phyloP scores from a whole-genome alignment of 2,329 filamentous ascomycete genomes.

The Neonectria punicea region DNA sequence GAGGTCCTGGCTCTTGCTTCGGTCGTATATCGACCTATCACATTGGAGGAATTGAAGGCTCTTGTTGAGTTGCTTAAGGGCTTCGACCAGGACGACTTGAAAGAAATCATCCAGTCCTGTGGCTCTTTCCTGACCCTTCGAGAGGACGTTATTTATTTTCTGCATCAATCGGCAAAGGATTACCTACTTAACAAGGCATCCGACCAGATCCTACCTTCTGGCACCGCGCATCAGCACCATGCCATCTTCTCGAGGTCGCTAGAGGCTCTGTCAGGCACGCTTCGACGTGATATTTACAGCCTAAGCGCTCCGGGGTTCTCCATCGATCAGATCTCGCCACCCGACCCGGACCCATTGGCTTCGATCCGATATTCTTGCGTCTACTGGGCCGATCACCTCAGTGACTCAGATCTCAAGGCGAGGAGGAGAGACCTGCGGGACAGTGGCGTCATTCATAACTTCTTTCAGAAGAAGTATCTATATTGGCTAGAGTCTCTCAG shows the following conservation, averaged over 20 bases:
- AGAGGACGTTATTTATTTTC: constrained; percentile 45
- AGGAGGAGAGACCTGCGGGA: not conserved
- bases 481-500: constrained; percentile 57
- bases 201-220: constrained; percentile 45
- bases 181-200: constrained; percentile 46
- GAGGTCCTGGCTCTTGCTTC: constrained; percentile 24
- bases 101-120: constrained; percentile 35
- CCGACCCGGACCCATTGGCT: constrained; percentile 27
- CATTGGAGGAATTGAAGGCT: constrained; percentile 46
- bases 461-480: constrained; percentile 32
- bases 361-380: constrained; percentile 33
- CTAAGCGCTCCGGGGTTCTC: constrained; percentile 31
- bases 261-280: constrained; percentile 37
- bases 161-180: constrained; percentile 58
- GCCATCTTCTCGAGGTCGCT: constrained; percentile 50
- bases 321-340: constrained; percentile 16
- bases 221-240: constrained; percentile 42
- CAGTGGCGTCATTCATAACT: not conserved
- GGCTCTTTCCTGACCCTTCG: constrained; percentile 53
- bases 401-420: not conserved
- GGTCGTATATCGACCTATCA: constrained; percentile 50
- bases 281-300: constrained; percentile 51
- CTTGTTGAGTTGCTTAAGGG: constrained; percentile 28
- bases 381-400: constrained; percentile 37
- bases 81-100: too few relatives aligned